Evolutionary conservation across 768 basidiomycete genomes (phyloP), one percentile per base, ranked within the genome.

Genomic region (Suillus bovinus): DNA sequence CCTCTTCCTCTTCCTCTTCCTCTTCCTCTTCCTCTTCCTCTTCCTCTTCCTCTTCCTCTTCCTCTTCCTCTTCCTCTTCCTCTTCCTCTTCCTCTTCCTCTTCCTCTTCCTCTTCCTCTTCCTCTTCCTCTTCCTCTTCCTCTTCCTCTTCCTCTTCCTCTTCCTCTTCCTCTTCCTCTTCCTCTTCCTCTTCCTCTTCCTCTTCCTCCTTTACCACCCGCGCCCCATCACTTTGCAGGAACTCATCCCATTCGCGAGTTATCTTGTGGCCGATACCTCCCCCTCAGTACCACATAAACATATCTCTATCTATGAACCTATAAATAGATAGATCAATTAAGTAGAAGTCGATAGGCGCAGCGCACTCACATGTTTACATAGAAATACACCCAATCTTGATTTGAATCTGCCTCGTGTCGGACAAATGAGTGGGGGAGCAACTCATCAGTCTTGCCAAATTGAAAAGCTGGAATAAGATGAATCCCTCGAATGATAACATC

Each of bases 401-500:
- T 39, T 13, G 67, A 62, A 11, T 72, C 64, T 0, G 58, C 47
- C 1, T 63, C n/a, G 7, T 39, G 58, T 20, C 46, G 47, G 2
- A 46, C 44, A 36, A 67, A 22, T 4, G 47, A 39, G 1, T 22
- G 24, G 1, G 44, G 44, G 6, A 67, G 58, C 1, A 65, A 33
- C 4, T 66, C 58, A 0, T 63, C 7, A 0, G 72, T 71, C 5
- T 36, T 36, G 0, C 73, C 73, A 3, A 57, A 41, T 6, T 41
- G 24, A 52, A 80, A 83, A 0, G 70, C 78, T 0, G 82, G 83
- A 16, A 84, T 74, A 4, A 84, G 63, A 63, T 85, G 82, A n/a
- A 42, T 1, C 0, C 41, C 41, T 42, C 9, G 20, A 42, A 42
- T 42, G 41, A 42, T 7, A 64, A 69, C 62, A 0, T 62, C 60